Percentiles rank a stretch among this genome's conserved stretches.
Evolutionary conservation across 2,329 filamentous ascomycete species (phyloP).

Genomic region (Arthrobotrys entomopaga): DNA sequence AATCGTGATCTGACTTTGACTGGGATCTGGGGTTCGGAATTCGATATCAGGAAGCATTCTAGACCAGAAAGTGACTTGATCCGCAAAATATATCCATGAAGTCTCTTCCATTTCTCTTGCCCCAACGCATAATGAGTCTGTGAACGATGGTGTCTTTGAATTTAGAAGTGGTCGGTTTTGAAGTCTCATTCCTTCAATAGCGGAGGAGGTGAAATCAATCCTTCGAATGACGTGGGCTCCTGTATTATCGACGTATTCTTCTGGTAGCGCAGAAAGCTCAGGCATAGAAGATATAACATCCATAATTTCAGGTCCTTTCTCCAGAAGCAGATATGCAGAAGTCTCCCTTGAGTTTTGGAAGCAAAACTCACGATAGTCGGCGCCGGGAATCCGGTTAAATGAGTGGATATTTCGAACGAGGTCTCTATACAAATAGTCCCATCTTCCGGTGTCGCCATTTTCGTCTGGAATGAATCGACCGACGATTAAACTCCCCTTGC

Average conservation of each 20-base stretch:
- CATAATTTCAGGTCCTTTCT: constrained; percentile 2
- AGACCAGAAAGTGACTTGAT: constrained; percentile 34
- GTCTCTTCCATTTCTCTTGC: constrained; percentile 30
- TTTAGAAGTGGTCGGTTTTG: constrained; percentile 33
- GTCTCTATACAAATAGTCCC: constrained; percentile 47
- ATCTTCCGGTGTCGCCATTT: constrained; percentile 11
- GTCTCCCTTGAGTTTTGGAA: background rate
- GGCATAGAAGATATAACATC: constrained; percentile 24
- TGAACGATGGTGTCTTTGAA: constrained; percentile 44
- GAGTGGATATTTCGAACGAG: constrained; percentile 43
- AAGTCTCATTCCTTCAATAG: constrained; percentile 43
- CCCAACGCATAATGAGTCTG: constrained; percentile 41
- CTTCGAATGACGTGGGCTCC: constrained; percentile 31
- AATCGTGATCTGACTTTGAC: constrained; percentile 3
- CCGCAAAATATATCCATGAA: constrained; percentile 41
- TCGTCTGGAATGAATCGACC: constrained; percentile 29
- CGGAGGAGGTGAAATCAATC: constrained; percentile 41
- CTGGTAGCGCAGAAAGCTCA: constrained; percentile 32
- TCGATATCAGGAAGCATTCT: background rate
- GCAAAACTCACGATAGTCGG: background rate
- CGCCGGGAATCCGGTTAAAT: constrained; percentile 29
- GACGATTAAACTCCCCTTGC: constrained; percentile 44
- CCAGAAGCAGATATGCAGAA: background rate
- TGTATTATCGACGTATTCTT: background rate
- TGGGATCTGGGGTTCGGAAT: background rate